phyloP scores from a whole-genome alignment of 2,329 filamentous ascomycete species.

The Scortechinia acanthostroma region DNA sequence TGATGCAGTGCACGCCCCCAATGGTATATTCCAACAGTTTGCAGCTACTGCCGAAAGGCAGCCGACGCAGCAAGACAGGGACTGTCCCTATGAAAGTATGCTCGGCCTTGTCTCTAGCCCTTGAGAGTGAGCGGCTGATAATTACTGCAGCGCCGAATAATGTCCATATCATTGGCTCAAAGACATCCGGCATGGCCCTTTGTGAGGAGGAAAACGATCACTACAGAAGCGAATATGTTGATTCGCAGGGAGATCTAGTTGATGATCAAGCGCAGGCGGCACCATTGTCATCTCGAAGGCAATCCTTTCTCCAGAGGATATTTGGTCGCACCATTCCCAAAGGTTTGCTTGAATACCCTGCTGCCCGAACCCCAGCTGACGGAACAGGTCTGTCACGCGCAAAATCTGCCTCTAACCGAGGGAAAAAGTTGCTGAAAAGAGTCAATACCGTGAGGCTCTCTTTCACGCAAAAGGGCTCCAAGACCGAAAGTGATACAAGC shows the following conservation, averaged over 20 bases:
- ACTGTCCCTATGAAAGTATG: too few relatives aligned
- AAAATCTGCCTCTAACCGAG: constrained; percentile 10
- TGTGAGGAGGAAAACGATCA: constrained; percentile 13
- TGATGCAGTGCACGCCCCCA: constrained; percentile 13
- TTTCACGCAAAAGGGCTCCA: constrained; percentile 12
- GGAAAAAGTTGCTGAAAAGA: constrained; percentile 15
- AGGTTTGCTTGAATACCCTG: constrained; percentile 9
- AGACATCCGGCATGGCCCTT: constrained; percentile 6
- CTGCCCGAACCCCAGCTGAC: not conserved
- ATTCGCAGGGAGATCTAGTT: not conserved
- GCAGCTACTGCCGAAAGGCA: constrained; percentile 4
- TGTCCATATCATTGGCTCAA: not conserved
- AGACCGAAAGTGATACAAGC: constrained; percentile 7
- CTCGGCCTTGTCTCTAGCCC: too few relatives aligned
- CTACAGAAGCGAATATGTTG: not conserved
- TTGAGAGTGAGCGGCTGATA: not conserved
- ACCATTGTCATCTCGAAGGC: constrained; percentile 5
- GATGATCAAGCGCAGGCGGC: not conserved
- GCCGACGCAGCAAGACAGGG: too few relatives aligned
- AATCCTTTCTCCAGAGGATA: constrained; percentile 13
- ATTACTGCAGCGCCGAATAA: constrained; percentile 9
- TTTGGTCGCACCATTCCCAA: constrained; percentile 14
- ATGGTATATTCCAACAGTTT: constrained; percentile 11
- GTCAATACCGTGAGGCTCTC: constrained; percentile 17
- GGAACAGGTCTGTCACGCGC: constrained; percentile 13